Evolutionary conservation across 179 eudicot species (phyloP), one percentile per base, ranked within the genome.

Genomic region (Spergularia azorica): DNA sequence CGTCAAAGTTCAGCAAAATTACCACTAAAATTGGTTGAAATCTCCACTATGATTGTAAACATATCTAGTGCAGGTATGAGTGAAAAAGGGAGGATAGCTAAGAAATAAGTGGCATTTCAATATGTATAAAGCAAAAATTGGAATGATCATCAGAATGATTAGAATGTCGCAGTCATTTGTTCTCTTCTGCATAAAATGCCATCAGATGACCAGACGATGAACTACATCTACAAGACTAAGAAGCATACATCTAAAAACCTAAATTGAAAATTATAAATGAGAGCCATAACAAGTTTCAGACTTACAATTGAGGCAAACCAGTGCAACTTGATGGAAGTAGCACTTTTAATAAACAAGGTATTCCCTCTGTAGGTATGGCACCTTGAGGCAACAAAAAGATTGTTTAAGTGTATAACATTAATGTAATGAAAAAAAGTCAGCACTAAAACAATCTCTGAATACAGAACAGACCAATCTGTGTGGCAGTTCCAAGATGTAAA

Each of bases 351-450:
- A 96, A 83, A 87, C 89, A 86, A 17, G 99, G 98, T 79, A 96
- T 94, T 75, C 99, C 99, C 83, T 94, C 99, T 41, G 98, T 96
- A 60, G 93, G 94, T 87, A 96, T 90, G 80, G 92, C 95, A 80
- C 99, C 99, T 96, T 79, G 59, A 77, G 76, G 69, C 59, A 81
- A 50, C 20, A 13, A 77, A 63, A 58, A 61, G 57, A 59, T 20
- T 38, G 39, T 55, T 1, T 6, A 58, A 41, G 0, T 32, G 36
- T 50, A 71, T 12, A 74, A 62, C 46, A 41, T 21, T n/a, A 74
- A 43, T 9, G 20, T 6, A 5, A 38, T 16, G 18, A 20, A 50
- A 6, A 17, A 17, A 46, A 39, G 36, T 3, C 15, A 8, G 60
- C 38, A 20, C 26, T n/a, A 26, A 43, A 68, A 61, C 13, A 50